These are phyloP conservation scores for Suillus discolor DNA, from an alignment of 768 basidiomycete genomes.

Conservation along the genomic window DNA sequence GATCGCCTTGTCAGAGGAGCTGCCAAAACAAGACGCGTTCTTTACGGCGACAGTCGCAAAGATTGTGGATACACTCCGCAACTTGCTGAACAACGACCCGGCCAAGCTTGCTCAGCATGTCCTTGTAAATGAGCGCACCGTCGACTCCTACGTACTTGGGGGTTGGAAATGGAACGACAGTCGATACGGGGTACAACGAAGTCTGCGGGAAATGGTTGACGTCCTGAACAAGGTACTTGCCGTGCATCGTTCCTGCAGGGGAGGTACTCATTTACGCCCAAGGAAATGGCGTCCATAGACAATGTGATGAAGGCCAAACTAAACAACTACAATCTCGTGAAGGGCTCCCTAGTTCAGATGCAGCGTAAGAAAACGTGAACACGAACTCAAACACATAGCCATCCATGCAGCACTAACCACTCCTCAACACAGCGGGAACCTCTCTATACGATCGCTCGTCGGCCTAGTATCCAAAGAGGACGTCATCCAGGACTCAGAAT, in stretches of 20 bases:
- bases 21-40: slow-evolving; percentile 88
- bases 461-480: slow-evolving; percentile 84
- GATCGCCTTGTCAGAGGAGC: slow-evolving; percentile 85
- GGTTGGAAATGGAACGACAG: slow-evolving; percentile 95
- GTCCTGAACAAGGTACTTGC: slow-evolving; percentile 74
- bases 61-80: slow-evolving; percentile 91
- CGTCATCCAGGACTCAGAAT: slow-evolving; percentile 89
- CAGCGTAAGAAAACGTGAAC: slow-evolving; percentile 91
- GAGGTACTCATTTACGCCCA: slow-evolving; percentile 19
- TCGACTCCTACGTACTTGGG: slow-evolving; percentile 78
- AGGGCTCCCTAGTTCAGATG: slow-evolving; percentile 89
- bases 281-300: slow-evolving; percentile 97
- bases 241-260: slow-evolving; percentile 1
- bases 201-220: slow-evolving; percentile 85
- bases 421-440: slow-evolving; percentile 69
- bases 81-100: slow-evolving; percentile 86
- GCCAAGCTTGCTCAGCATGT: slow-evolving; percentile 74
- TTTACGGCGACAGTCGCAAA: slow-evolving; percentile 91
- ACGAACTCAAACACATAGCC: background rate
- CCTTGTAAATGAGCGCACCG: slow-evolving; percentile 74
- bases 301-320: slow-evolving; percentile 91
- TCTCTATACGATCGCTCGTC: slow-evolving; percentile 86
- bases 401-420: background rate
- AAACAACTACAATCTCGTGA: slow-evolving; percentile 90
- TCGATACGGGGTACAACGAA: slow-evolving; percentile 82